Evolutionary conservation across 2,329 filamentous ascomycete species (phyloP).

Genomic region (Fusarium ramigenum): DNA sequence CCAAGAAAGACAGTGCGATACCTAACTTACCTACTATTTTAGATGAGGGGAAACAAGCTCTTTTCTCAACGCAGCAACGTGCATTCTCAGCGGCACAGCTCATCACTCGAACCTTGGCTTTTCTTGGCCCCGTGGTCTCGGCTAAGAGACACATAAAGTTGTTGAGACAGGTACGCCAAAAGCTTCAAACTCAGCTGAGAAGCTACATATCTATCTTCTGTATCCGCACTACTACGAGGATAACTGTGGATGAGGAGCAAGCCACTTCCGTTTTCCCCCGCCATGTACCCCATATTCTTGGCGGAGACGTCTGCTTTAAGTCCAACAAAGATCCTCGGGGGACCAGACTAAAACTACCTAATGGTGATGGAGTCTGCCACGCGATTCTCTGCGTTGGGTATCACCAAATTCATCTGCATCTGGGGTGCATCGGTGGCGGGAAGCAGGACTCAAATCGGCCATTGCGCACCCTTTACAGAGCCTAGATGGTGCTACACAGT

Average conservation of each 20-base stretch:
- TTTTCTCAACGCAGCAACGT: conserved; percentile 9
- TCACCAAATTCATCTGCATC: conserved; percentile 8
- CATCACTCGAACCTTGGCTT: conserved; percentile 3
- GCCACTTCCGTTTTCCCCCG: conserved; percentile 29
- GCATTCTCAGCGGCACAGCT: conserved; percentile 21
- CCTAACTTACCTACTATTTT: background rate
- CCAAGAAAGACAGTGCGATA: conserved; percentile 5
- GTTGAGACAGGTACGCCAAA: background rate
- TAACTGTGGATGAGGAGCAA: conserved; percentile 18
- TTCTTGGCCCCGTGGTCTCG: background rate
- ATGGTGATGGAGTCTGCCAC: conserved; percentile 10
- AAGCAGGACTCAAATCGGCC: conserved; percentile 4
- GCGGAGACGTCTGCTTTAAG: conserved; percentile 13
- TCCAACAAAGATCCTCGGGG: conserved; percentile 3
- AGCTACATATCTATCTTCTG: background rate
- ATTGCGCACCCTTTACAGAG: conserved; percentile 6
- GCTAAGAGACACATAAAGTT: background rate
- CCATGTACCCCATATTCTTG: conserved; percentile 35
- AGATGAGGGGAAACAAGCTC: conserved; percentile 30
- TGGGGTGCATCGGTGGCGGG: background rate
- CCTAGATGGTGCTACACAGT: conserved; percentile 3
- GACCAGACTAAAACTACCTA: background rate
- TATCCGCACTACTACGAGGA: background rate
- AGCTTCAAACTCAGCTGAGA: background rate
- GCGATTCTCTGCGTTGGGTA: background rate